These are phyloP conservation scores for Colletotrichum melonis DNA, from an alignment of 2,329 filamentous ascomycete species.

Conservation along the genomic window DNA sequence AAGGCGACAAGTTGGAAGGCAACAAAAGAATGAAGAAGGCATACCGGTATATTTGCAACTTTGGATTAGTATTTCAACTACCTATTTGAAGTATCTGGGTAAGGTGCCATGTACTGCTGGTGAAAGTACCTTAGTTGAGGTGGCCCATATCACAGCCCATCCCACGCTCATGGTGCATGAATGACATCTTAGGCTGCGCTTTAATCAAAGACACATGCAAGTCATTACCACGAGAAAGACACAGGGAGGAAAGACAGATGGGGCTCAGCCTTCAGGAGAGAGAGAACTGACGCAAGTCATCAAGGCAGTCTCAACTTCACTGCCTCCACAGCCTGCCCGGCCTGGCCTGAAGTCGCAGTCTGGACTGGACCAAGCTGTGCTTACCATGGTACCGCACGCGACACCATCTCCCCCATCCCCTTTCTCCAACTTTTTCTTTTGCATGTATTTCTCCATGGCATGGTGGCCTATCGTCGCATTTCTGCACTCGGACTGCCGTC, in stretches of 20 bases:
- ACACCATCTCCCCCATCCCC: not conserved
- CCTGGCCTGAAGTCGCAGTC: no score
- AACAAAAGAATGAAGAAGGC: no score
- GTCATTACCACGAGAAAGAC: not conserved
- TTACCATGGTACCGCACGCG: no score
- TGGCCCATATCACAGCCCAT: no score
- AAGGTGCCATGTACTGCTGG: no score
- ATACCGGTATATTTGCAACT: no score
- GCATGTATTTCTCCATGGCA: no score
- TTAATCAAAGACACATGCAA: not conserved
- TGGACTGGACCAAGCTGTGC: no score
- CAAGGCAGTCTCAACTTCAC: not conserved
- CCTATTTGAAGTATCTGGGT: no score
- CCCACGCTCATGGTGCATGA: not conserved
- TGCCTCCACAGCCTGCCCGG: not conserved
- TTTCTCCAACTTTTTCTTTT: not conserved
- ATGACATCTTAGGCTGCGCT: not conserved
- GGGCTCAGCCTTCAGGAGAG: not conserved
- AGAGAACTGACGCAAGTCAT: not conserved
- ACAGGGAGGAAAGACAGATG: not conserved
- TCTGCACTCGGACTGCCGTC: not conserved
- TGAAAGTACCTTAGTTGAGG: no score
- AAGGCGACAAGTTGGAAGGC: not conserved
- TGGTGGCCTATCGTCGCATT: not conserved
- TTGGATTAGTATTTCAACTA: rapidly evolving